Percentiles rank a stretch among this genome's conserved stretches.
phyloP scores from a whole-genome alignment of 768 basidiomycete genomes.

The Lactifluus piperatus region DNA sequence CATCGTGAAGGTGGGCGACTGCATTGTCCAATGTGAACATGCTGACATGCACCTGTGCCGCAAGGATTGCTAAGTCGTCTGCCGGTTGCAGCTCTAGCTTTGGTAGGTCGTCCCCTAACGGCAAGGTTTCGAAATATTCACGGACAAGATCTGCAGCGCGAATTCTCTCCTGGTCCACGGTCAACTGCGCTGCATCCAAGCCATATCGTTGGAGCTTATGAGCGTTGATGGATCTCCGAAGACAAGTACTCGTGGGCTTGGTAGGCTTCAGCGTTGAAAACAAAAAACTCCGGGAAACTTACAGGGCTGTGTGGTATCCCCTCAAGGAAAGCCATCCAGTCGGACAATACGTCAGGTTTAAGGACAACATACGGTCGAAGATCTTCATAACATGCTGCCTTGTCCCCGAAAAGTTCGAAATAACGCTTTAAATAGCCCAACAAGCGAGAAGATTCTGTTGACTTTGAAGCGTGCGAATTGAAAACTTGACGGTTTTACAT shows the following conservation, averaged over 20 bases:
- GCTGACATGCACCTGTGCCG: conserved; percentile 57
- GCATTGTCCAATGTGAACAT: conserved; percentile 51
- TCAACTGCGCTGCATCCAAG: conserved; percentile 41
- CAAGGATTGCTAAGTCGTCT: conserved; percentile 76
- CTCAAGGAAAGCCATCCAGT: conserved; percentile 49
- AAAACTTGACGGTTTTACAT: neutral
- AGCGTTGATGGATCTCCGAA: conserved; percentile 65
- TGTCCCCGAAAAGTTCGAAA: conserved; percentile 65
- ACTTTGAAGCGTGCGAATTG: neutral
- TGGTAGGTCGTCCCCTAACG: conserved; percentile 56
- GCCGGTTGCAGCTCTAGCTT: conserved; percentile 78
- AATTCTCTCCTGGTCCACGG: conserved; percentile 45
- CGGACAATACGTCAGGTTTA: conserved; percentile 36
- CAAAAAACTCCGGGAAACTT: conserved; percentile 10
- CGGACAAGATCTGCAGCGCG: conserved; percentile 45
- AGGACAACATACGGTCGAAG: conserved; percentile 56
- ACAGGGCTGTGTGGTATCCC: conserved; percentile 42
- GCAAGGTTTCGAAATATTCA: conserved; percentile 59
- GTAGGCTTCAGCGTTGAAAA: neutral
- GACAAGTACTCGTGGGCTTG: conserved; percentile 43
- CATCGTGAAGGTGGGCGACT: conserved; percentile 52
- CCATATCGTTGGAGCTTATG: conserved; percentile 65
- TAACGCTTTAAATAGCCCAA: conserved; percentile 53
- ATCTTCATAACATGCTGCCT: conserved; percentile 84
- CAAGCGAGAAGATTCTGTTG: conserved; percentile 37